Conservation (phyloP, 1,284 basidiomycete species). For the Laetiporus sulphureus region DNA sequence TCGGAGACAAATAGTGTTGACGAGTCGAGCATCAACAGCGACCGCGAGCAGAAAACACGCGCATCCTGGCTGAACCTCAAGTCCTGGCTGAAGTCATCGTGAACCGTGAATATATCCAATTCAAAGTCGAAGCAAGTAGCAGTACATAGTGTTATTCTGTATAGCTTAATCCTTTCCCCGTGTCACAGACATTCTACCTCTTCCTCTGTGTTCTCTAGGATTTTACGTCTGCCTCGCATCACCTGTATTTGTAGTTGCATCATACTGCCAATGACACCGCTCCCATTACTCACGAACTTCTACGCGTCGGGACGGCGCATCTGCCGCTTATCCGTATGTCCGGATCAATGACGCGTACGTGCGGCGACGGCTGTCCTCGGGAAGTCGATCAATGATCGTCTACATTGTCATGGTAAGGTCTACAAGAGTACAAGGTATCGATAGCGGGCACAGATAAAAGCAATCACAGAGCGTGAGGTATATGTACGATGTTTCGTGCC, state of each 20-base stretch:
- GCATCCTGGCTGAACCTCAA: slow-evolving; percentile 16
- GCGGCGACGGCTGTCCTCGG: too few species aligned
- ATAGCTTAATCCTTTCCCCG: not conserved
- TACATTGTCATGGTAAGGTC: too few species aligned
- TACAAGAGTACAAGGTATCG: too few species aligned
- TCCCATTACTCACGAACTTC: too few species aligned
- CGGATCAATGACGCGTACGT: too few species aligned
- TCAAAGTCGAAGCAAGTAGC: slow-evolving; percentile 4
- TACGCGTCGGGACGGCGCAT: too few species aligned
- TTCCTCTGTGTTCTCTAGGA: slow-evolving; percentile 11
- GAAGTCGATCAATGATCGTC: too few species aligned
- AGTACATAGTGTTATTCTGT: slow-evolving; percentile 5
- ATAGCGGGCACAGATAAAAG: too few species aligned
- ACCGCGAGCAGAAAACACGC: slow-evolving; percentile 3
- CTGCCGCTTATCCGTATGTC: too few species aligned
- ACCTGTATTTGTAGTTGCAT: slow-evolving; percentile 14
- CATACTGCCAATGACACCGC: not conserved
- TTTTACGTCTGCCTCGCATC: slow-evolving; percentile 3
- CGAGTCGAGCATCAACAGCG: not conserved
- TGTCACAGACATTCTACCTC: slow-evolving; percentile 5
- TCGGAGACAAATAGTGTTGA: slow-evolving; percentile 10
- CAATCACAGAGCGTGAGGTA: too few species aligned
- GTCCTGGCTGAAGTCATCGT: slow-evolving; percentile 19
- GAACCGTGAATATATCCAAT: slow-evolving; percentile 2
- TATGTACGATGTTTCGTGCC: too few species aligned